phyloP scores from a whole-genome alignment of 192 early-diverging fungal genomes.

The Spizellomyces sp. region DNA sequence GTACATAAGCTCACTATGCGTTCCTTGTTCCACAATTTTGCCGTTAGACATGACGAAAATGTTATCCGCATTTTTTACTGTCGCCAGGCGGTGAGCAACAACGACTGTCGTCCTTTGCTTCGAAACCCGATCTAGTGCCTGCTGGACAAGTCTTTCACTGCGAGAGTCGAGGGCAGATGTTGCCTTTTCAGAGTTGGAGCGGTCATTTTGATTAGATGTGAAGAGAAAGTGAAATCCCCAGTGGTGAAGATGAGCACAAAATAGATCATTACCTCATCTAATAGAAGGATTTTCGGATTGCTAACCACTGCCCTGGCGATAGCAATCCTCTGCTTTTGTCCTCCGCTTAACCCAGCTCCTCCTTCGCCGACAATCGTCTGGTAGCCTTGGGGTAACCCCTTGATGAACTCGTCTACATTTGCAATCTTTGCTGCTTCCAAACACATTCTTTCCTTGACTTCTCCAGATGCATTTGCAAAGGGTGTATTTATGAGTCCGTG shows the following conservation, averaged over 20 bases:
- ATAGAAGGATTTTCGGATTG: constrained; percentile 74
- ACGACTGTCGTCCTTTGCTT: background rate
- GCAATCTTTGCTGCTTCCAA: constrained; percentile 14
- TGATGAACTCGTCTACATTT: constrained; percentile 51
- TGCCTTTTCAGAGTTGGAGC: background rate
- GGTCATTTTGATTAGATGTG: too few species aligned
- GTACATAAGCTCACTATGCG: constrained; percentile 31
- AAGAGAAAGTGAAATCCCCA: too few species aligned
- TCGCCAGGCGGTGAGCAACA: constrained; percentile 22
- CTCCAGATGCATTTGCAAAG: constrained; percentile 61
- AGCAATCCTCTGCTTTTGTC: constrained; percentile 93
- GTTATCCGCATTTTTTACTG: constrained; percentile 43
- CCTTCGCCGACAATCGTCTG: constrained; percentile 79
- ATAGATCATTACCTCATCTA: constrained; percentile 30
- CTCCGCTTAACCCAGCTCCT: constrained; percentile 74
- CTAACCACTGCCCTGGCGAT: constrained; percentile 89
- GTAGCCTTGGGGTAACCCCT: constrained; percentile 71
- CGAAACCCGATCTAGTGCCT: background rate
- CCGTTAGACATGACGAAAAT: constrained; percentile 47
- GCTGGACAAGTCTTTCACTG: background rate
- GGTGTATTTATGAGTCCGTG: constrained; percentile 12
- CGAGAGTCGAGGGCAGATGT: background rate
- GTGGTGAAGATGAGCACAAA: too few species aligned
- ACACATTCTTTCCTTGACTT: constrained; percentile 50
- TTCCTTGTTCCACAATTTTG: constrained; percentile 44